Evolutionary conservation across 2,329 filamentous ascomycete genomes (phyloP).

Genomic region (Stromatinia cepivora): DNA sequence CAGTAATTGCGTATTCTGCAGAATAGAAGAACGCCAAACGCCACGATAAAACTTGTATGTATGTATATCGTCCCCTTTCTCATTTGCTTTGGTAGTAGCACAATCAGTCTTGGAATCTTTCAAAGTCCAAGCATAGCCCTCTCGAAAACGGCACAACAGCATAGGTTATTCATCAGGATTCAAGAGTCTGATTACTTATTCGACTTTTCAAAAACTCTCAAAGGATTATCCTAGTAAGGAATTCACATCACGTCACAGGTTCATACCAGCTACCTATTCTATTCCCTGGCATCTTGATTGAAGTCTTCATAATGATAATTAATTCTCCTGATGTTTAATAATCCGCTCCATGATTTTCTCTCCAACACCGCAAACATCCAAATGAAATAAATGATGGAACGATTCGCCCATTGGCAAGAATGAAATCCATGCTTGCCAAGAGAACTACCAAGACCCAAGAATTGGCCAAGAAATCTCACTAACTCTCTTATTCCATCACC

Average conservation of each 20-base stretch:
- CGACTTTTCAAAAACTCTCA: background rate
- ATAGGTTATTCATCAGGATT: background rate
- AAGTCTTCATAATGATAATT: no score
- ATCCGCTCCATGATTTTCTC: background rate
- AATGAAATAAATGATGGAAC: background rate
- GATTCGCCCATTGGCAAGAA: background rate
- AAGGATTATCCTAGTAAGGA: background rate
- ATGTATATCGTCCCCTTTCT: background rate
- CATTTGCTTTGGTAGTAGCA: background rate
- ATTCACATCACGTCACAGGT: background rate
- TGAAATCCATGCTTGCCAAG: background rate
- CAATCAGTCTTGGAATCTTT: background rate
- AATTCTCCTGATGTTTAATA: background rate
- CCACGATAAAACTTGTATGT: background rate
- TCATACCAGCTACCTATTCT: no score
- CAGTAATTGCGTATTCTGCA: background rate
- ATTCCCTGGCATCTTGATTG: background rate
- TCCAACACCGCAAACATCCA: background rate
- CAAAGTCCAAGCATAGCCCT: background rate
- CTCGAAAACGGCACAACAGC: background rate
- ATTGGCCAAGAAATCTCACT: background rate
- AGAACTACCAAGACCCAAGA: background rate
- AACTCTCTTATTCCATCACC: background rate
- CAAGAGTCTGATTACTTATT: no score
- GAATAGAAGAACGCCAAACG: background rate